Base-by-base conservation (phyloP, 116 monocot species). In the Zostera marina region DNA sequence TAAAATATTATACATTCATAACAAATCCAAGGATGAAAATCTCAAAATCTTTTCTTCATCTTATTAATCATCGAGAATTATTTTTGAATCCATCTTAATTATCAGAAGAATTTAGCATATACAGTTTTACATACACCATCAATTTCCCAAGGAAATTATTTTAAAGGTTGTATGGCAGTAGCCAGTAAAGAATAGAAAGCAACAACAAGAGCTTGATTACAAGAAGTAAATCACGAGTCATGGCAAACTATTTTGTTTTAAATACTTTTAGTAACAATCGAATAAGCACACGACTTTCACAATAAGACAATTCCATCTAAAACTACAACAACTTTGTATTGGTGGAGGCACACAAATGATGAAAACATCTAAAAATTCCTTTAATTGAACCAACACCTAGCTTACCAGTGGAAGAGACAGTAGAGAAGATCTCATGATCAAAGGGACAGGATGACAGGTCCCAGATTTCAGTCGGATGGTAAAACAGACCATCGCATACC, bases 391-490 rank as follows among this genome's bases (percentile, higher is more conserved):
- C 6, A 20, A 17, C 16, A 49, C 2, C 5, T 4, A 8, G 13
- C 71, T 71, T 60, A 93, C 94, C 88, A n/a, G 75, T 79, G 11
- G 84, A 75, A 65, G 74, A 94, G 22, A 94, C 94, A 10, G 88
- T 82, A 53, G 94, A 94, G 70, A 94, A 88, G 51, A 94, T 77
- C 60, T 81, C 72, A 9, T 73, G 69, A 70, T 94, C 68, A 47
- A 77, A 94, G 11, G 94, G 94, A 63, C 94, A 94, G 9, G 94
- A 88, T 53, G 81, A 75, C 44, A 94, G 84, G 62, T 94, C 81
- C 94, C 94, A 94, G 47, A 94, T 88, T 79, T 94, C 94, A 46
- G 67, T 82, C 5, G 78, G 75, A 44, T 94, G 94, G 66, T 88
- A 94, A 63, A 94, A 94, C 62, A 94, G 52, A 3, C 94, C 94